Conservation (phyloP, 371 early-diverging fungal genomes). For the Coemansia sp. region DNA sequence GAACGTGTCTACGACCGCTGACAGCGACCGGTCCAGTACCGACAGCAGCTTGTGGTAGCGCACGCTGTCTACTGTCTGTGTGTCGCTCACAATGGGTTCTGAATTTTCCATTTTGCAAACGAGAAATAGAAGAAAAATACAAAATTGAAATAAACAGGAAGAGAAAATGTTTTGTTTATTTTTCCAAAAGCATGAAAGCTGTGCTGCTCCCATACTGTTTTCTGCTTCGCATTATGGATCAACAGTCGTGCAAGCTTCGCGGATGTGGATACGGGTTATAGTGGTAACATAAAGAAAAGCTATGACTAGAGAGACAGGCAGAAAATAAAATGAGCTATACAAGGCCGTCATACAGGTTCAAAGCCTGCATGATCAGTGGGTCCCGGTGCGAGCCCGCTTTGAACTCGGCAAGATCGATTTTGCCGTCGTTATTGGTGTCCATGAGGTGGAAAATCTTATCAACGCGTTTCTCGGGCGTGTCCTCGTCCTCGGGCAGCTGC, state of each 20-base stretch:
- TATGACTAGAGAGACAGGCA: slow-evolving; percentile 1
- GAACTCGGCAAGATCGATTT: slow-evolving; percentile 81
- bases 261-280: neutral
- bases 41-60: slow-evolving; percentile 47
- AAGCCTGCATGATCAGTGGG: slow-evolving; percentile 84
- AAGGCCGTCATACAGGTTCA: slow-evolving; percentile 82
- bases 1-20: slow-evolving; percentile 43
- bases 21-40: slow-evolving; percentile 46
- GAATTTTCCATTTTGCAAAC: neutral
- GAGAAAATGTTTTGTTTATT: neutral
- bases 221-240: neutral
- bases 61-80: slow-evolving; percentile 17
- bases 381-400: slow-evolving; percentile 85
- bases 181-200: neutral
- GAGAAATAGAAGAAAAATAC: neutral
- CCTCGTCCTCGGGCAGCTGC: slow-evolving; percentile 85
- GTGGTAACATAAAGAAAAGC: neutral
- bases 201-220: neutral
- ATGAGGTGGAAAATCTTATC: slow-evolving; percentile 85
- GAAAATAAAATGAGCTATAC: slow-evolving; percentile 53
- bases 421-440: slow-evolving; percentile 84
- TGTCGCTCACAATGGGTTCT: neutral
- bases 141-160: neutral
- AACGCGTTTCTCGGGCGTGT: slow-evolving; percentile 90
- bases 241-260: too few relatives aligned